Percentiles rank a stretch among this genome's conserved stretches.
Evolutionary conservation across 805 yeast genomes (phyloP).

Genomic region (Wickerhamomyces silvicola): DNA sequence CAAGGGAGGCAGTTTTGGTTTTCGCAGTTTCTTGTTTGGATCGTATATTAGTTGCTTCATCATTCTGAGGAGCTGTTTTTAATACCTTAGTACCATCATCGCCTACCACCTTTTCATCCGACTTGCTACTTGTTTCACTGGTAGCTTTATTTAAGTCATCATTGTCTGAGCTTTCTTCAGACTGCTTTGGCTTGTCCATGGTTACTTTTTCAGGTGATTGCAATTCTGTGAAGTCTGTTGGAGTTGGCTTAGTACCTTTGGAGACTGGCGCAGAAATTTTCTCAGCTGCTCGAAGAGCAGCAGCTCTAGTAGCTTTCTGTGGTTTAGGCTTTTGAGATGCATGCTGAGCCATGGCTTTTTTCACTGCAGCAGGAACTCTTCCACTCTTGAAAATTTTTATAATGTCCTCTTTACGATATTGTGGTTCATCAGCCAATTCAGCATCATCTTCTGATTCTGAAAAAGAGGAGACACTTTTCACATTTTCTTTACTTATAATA

Average conservation of each 20-base stretch:
- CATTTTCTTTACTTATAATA: constrained; percentile 2
- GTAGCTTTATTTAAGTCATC: neutral
- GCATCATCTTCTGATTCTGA: constrained; percentile 16
- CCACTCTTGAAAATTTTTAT: constrained; percentile 11
- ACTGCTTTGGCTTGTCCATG: too few species aligned
- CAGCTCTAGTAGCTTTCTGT: constrained; percentile 6
- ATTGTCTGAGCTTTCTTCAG: neutral
- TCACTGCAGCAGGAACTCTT: constrained; percentile 10
- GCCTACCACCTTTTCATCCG: too few species aligned
- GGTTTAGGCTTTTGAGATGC: neutral
- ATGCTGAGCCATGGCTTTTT: constrained; percentile 4
- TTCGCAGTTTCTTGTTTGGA: too few species aligned
- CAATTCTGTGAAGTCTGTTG: neutral
- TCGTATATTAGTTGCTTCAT: too few species aligned
- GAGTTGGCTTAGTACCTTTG: neutral
- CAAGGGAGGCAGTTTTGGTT: neutral
- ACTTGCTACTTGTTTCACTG: too few species aligned
- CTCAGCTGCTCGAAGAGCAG: constrained; percentile 4
- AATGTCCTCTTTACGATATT: constrained; percentile 15
- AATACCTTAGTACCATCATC: too few species aligned
- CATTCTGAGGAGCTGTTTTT: too few species aligned
- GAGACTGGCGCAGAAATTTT: neutral
- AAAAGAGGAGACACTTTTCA: constrained; percentile 10
- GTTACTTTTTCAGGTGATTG: too few species aligned
- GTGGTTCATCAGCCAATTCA: constrained; percentile 12